Conservation (phyloP, 305 asterid species). For the Rubia tinctorum region DNA sequence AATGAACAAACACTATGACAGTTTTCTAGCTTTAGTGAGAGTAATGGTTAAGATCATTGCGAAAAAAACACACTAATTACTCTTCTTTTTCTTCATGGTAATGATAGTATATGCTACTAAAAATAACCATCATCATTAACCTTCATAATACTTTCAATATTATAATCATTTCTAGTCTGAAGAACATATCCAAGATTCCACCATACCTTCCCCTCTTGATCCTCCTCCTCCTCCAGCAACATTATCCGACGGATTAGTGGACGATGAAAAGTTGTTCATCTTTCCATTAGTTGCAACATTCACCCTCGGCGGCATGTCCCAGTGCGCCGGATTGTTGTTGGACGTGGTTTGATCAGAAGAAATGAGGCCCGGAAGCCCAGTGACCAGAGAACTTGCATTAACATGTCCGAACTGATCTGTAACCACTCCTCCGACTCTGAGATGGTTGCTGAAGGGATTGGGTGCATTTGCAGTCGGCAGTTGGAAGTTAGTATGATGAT, state of each 20-base stretch:
- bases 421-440: neutral
- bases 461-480: conserved; percentile 16
- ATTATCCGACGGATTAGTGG: conserved; percentile 20
- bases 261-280: conserved; percentile 18
- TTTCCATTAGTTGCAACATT: conserved; percentile 14
- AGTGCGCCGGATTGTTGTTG: conserved; percentile 14
- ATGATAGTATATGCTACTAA: conserved; percentile 7
- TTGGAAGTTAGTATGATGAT: conserved; percentile 25
- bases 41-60: conserved; percentile 41
- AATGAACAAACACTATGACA: conserved; percentile 11
- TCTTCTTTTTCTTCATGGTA: conserved; percentile 12
- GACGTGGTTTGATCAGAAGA: conserved; percentile 40
- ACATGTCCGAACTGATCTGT: conserved; percentile 25
- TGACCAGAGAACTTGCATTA: conserved; percentile 11
- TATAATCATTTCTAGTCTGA: conserved; percentile 55
- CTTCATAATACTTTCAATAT: conserved; percentile 35
- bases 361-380: conserved; percentile 48
- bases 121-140: neutral
- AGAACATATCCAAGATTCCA: conserved; percentile 68
- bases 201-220: conserved; percentile 54
- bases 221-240: conserved; percentile 29
- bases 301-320: conserved; percentile 16
- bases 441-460: conserved; percentile 17
- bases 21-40: conserved; percentile 24
- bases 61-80: conserved; percentile 27